Evolutionary conservation across 352 stramenopile species (phyloP).

Genomic region (Phytopythium aichiense): DNA sequence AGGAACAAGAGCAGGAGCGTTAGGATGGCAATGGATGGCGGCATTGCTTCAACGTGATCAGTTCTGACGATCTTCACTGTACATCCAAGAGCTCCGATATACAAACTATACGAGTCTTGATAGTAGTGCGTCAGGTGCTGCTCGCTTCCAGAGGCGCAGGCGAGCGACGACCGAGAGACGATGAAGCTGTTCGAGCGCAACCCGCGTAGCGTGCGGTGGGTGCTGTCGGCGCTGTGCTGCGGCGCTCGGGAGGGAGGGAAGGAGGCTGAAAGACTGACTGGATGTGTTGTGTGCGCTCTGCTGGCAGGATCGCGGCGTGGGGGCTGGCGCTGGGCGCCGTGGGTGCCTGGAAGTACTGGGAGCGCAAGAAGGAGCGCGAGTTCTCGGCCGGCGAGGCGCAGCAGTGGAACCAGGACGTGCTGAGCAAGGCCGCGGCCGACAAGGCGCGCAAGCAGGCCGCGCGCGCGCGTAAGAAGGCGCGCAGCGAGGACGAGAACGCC

Average conservation of each 20-base stretch:
- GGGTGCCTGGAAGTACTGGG: conserved; percentile 49
- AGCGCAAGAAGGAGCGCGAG: conserved; percentile 51
- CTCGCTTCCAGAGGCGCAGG: no score
- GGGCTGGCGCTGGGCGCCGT: conserved; percentile 33
- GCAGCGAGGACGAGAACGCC: neutral
- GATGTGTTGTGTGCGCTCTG: no score
- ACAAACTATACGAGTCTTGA: neutral
- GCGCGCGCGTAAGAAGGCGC: neutral
- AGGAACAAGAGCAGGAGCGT: no score
- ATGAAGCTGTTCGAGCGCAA: conserved; percentile 31
- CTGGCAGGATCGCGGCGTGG: conserved; percentile 48
- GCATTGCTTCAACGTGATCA: neutral
- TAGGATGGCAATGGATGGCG: no score
- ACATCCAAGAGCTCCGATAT: neutral
- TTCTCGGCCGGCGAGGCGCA: conserved; percentile 38
- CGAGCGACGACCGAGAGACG: neutral
- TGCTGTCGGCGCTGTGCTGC: neutral
- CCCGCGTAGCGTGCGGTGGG: conserved; percentile 36
- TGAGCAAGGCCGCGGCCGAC: conserved; percentile 32
- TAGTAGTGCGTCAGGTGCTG: no score
- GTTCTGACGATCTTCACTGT: neutral
- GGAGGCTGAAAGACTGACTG: no score
- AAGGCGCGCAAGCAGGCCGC: conserved; percentile 11
- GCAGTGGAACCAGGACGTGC: conserved; percentile 57
- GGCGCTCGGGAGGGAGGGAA: no score